These are phyloP conservation scores for Botrytis deweyae DNA, from an alignment of 2,329 filamentous ascomycete genomes.

Conservation along the genomic window DNA sequence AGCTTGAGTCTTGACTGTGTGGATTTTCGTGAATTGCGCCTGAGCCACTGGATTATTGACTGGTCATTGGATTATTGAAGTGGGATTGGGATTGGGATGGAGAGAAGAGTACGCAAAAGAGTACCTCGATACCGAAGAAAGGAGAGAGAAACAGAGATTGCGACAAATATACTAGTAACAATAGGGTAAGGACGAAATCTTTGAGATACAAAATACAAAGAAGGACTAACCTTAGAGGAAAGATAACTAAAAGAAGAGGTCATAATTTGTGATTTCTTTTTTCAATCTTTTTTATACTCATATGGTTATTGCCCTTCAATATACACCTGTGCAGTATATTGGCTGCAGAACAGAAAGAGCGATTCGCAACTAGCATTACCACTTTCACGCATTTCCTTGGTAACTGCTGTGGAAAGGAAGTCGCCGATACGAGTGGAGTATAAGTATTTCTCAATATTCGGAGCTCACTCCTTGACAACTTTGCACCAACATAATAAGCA, in stretches of 20 bases:
- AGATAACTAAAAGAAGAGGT: not conserved
- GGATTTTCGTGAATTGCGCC: conserved; percentile 13
- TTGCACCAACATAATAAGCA: not conserved
- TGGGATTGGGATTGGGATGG: not conserved
- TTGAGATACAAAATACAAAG: not conserved
- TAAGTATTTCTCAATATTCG: not conserved
- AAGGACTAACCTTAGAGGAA: not conserved
- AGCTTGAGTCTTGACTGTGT: conserved; percentile 3
- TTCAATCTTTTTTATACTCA: not conserved
- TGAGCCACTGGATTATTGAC: conserved; percentile 16
- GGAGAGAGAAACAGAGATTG: conserved; percentile 11
- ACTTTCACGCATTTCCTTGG: not conserved
- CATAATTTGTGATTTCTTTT: conserved; percentile 9
- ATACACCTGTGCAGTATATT: not conserved
- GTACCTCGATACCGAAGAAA: not conserved
- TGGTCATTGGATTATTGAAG: not conserved
- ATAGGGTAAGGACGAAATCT: not conserved
- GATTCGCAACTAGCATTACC: not conserved
- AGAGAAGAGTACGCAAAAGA: conserved; percentile 10
- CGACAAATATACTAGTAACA: conserved; percentile 9
- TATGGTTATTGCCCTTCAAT: not conserved
- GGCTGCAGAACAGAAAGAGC: not conserved
- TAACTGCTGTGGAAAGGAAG: not conserved
- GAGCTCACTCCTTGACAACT: not conserved
- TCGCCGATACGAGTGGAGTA: not conserved